Base-by-base conservation (phyloP, 108 stramenopile species). In the Fragilariopsis cylindrus region DNA sequence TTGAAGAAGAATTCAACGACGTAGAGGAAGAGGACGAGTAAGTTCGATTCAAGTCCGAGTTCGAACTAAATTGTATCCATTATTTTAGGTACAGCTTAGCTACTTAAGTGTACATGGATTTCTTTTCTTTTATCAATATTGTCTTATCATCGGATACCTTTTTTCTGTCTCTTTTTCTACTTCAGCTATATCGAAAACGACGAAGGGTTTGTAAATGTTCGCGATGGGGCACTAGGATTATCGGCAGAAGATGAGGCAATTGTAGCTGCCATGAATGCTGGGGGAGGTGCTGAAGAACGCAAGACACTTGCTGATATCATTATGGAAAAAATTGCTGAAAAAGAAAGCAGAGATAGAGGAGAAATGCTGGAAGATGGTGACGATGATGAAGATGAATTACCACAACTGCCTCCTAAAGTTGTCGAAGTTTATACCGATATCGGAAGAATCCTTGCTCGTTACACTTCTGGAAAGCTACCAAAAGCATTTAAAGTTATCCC, bases 401-500 rank as follows among this genome's bases (percentile, higher is more conserved):
- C 84, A 21, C 85, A 84, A 6, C 63, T 98, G 48, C 95, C 96
- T 7, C 83, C 93, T 4, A 96, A 96, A 76, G 95, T 99, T 16
- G 88, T 97, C 46, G 96, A 98, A 81, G 93, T 95, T 0, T 99
- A 98, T 78, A 95, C 93, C 4, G 95, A 95, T 47, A 98, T 99
- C 70, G 98, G 98, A 48, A 90, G 90, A 76, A 84, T 99, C 65
- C 85, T 99, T n/a, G 81, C 81, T 62, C 90, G 84, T 60, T 99
- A 98, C 79, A 94, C 94, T 19, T 85, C 96, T 2, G 99, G 98
- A n/a, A 98, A 98, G 76, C 87, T 99, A 7, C 99, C 99, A 41
- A 99, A 99, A 78, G 99, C 98, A 41, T 98, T 99, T 94, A 99
- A 99, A 86, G 98, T 99, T 13, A 92, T 99, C 40, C 99, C 99